A percentile compares a stretch with the other conserved stretches of the same genome.
Evolutionary conservation across 805 yeast species (phyloP).

Genomic region (Sporopachydermia lactativora): DNA sequence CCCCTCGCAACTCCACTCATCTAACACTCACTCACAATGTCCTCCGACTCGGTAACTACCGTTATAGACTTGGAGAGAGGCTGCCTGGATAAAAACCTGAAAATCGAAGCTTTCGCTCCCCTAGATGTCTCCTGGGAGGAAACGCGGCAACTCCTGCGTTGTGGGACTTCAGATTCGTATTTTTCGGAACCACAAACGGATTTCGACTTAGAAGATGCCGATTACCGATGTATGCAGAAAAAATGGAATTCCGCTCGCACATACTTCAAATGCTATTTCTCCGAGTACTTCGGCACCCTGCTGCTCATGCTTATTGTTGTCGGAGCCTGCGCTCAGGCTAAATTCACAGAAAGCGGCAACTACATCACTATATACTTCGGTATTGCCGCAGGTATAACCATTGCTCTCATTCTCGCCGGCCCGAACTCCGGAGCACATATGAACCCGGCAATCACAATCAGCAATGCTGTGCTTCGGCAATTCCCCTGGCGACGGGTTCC

Average conservation of each 20-base stretch:
- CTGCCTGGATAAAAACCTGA: neutral
- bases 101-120: neutral
- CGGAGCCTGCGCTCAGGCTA: conserved; percentile 33
- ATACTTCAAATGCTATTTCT: neutral
- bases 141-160: neutral
- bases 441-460: conserved; percentile 38
- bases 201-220: neutral
- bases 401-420: conserved; percentile 36
- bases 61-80: neutral
- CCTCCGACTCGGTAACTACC: neutral
- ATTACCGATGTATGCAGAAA: neutral
- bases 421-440: conserved; percentile 45
- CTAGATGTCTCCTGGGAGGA: neutral
- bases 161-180: too few relatives aligned
- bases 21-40: too few relatives aligned
- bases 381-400: conserved; percentile 42
- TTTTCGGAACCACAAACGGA: neutral
- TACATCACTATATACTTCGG: conserved; percentile 28
- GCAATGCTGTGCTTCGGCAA: conserved; percentile 33
- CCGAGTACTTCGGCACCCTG: conserved; percentile 39
- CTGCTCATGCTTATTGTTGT: conserved; percentile 32
- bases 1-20: too few relatives aligned
- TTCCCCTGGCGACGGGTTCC: conserved; percentile 37
- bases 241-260: neutral
- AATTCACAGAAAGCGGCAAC: conserved; percentile 27